Conservation (phyloP, 164 flowering plant species). For the Malania oleifera region DNA sequence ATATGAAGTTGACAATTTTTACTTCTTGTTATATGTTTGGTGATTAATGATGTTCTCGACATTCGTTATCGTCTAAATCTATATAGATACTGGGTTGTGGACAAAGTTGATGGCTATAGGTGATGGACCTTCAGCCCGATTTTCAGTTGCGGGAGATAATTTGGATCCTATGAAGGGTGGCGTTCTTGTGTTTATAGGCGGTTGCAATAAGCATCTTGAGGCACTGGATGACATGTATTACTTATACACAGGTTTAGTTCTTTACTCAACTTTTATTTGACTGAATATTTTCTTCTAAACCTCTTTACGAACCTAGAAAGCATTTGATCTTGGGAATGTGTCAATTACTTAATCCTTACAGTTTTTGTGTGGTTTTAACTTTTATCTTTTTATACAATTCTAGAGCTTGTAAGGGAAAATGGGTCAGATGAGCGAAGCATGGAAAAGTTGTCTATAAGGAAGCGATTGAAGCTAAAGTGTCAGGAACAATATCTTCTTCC, state of each 20-base stretch:
- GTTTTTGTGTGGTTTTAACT: background rate
- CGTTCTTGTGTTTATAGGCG: slow-evolving; percentile 76
- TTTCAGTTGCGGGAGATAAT: slow-evolving; percentile 86
- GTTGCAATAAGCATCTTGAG: slow-evolving; percentile 84
- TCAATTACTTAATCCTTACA: background rate
- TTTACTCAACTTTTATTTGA: background rate
- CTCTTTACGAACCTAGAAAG: background rate
- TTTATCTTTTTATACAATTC: slow-evolving; percentile 10
- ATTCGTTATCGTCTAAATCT: background rate
- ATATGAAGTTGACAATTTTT: background rate
- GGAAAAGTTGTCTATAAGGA: slow-evolving; percentile 77
- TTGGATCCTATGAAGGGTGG: slow-evolving; percentile 64
- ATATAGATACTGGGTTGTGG: slow-evolving; percentile 76
- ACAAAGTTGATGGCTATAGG: slow-evolving; percentile 55
- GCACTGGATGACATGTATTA: slow-evolving; percentile 91
- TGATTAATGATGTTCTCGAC: background rate
- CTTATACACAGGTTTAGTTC: slow-evolving; percentile 73
- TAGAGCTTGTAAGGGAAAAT: slow-evolving; percentile 51
- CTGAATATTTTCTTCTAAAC: slow-evolving; percentile 3
- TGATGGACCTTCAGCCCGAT: slow-evolving; percentile 85
- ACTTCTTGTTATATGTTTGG: background rate
- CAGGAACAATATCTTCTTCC: slow-evolving; percentile 50
- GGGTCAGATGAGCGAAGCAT: slow-evolving; percentile 47
- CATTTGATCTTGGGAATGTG: background rate
- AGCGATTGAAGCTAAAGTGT: slow-evolving; percentile 80